phyloP scores from a whole-genome alignment of 305 asterid genomes.

The Lippia alba region DNA sequence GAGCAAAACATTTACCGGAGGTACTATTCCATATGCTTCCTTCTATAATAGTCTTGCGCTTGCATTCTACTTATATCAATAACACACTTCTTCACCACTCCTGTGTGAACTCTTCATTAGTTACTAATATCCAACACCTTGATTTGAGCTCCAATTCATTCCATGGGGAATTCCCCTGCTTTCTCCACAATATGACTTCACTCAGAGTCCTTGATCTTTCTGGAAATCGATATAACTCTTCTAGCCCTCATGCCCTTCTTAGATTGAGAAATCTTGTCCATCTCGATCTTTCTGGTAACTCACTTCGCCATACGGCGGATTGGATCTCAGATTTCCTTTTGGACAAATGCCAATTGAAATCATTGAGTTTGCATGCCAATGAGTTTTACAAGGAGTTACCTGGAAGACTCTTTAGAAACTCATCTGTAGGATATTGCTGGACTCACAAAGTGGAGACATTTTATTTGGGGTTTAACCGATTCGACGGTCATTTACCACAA shows the following conservation, averaged over 20 bases:
- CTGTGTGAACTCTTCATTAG: too few relatives aligned
- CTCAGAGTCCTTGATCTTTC: too few relatives aligned
- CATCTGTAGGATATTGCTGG: too few relatives aligned
- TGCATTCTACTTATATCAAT: background rate
- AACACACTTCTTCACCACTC: constrained; percentile 19
- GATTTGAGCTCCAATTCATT: too few relatives aligned
- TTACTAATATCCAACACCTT: too few relatives aligned
- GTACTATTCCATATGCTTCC: background rate
- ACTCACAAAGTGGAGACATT: background rate
- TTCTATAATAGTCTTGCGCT: background rate
- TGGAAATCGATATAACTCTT: background rate
- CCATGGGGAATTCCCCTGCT: too few relatives aligned
- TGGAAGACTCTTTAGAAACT: background rate
- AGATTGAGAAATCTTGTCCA: background rate
- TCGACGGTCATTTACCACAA: constrained; percentile 15
- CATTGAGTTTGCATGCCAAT: background rate
- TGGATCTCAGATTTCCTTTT: background rate
- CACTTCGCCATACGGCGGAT: background rate
- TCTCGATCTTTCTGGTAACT: background rate
- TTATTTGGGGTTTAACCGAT: background rate
- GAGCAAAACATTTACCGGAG: background rate
- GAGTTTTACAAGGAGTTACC: background rate
- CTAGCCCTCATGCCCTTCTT: too few relatives aligned
- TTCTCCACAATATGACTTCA: too few relatives aligned
- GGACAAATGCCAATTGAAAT: background rate